Conservation (phyloP, 176 grass and related monocot genomes). For the Oryza officinalis region DNA sequence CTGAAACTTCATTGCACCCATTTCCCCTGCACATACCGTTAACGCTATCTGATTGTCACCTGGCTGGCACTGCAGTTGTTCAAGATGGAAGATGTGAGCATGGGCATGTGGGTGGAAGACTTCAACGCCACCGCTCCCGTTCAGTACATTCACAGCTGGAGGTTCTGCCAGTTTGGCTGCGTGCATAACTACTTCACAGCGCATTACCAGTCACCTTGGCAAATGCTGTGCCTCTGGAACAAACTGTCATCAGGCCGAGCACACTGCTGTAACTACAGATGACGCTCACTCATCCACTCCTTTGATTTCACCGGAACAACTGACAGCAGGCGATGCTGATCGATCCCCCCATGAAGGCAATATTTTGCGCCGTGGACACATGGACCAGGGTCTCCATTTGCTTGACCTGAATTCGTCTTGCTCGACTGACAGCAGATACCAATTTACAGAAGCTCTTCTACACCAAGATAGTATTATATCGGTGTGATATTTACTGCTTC, state of each 20-base stretch:
- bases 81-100: slow-evolving; percentile 99
- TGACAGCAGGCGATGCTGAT: background rate
- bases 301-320: background rate
- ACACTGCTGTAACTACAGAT: slow-evolving; percentile 81
- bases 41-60: background rate
- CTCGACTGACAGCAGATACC: background rate
- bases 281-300: background rate
- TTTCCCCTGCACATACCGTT: background rate
- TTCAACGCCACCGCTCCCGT: slow-evolving; percentile 57
- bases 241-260: slow-evolving; percentile 56
- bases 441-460: background rate
- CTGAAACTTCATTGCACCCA: background rate
- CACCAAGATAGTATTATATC: background rate
- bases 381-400: background rate
- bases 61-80: slow-evolving; percentile 65
- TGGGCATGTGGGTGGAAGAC: slow-evolving; percentile 97
- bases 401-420: background rate
- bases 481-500: slow-evolving; percentile 16
- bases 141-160: slow-evolving; percentile 86
- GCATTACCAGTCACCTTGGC: slow-evolving; percentile 92
- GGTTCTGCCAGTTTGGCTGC: slow-evolving; percentile 86
- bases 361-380: background rate
- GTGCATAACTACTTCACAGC: slow-evolving; percentile 75
- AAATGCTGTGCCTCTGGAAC: slow-evolving; percentile 84
- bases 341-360: too few relatives aligned